Base-by-base conservation (phyloP, 768 basidiomycete genomes). In the Kwoniella pini region DNA sequence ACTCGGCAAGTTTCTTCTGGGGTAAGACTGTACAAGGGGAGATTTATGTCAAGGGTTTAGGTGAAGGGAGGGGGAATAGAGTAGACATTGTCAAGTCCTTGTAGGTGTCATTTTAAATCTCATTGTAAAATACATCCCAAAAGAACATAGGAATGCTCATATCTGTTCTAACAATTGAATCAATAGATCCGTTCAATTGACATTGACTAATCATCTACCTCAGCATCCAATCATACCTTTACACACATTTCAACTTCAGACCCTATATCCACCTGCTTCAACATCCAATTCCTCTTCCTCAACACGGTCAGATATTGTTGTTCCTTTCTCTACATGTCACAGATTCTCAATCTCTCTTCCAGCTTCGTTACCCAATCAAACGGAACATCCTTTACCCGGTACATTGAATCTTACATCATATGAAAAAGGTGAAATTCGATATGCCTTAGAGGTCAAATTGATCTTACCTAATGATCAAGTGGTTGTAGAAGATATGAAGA, bases 1-100 rank as follows among this genome's bases (percentile, higher is more conserved):
- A 75, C 45, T 60, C 70, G 19, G 63, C 72, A n/a, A 74, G 68
- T 54, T 77, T 74, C 67, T 69, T 75, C 62, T 69, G 69, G 57
- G 72, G 69, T 19, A 39, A 56, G 36, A 65, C 67, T 3, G 68
- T 77, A 39, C 72, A 75, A 45, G 76, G 76, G 5, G 70, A 75
- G 45, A 64, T 77, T 27, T 77, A 69, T 52, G 76, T 77, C 27
- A 77, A 77, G 51, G 76, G 76, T 17, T 30, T 75, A 10, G 69
- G 74, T 3, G 62, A 69, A 31, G 49, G 48, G n/a, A 42, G 62
- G 31, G 50, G 64, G 19, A 43, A 45, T 12, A 21, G 44, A 22
- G 44, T 50, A 15, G 62, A 63, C 44, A 43, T 59, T 11, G 72
- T 74, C 10, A 52, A 67, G 31, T 42, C 48, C 2, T 43, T 66